Conservation (phyloP, 495 filamentous ascomycete genomes). For the Trypethelium eluteriae region DNA sequence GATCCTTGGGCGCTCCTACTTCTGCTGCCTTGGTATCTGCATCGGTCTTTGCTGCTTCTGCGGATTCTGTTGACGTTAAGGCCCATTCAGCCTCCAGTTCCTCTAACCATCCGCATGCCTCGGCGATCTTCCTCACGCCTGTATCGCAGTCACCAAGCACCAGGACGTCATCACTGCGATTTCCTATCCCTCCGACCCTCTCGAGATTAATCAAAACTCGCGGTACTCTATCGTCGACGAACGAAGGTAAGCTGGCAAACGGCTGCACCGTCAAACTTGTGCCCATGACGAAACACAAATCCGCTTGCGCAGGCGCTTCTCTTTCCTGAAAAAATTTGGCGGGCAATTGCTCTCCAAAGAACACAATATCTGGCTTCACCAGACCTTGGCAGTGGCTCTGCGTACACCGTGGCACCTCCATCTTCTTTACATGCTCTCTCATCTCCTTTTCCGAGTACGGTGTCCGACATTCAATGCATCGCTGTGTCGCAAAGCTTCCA, state of each 20-base stretch:
- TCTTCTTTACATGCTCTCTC: slow-evolving; percentile 53
- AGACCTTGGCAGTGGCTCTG: slow-evolving; percentile 59
- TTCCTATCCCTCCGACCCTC: slow-evolving; percentile 71
- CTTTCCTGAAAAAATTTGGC: slow-evolving; percentile 56
- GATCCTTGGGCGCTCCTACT: slow-evolving; percentile 27
- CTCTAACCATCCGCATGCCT: slow-evolving; percentile 74
- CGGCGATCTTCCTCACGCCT: slow-evolving; percentile 74
- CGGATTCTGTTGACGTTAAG: slow-evolving; percentile 37
- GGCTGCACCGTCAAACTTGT: slow-evolving; percentile 85
- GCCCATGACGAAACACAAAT: slow-evolving; percentile 83
- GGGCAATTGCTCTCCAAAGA: slow-evolving; percentile 77
- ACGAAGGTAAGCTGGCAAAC: slow-evolving; percentile 69
- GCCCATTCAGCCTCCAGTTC: slow-evolving; percentile 71
- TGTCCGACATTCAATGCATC: slow-evolving; percentile 78
- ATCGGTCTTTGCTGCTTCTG: slow-evolving; percentile 15
- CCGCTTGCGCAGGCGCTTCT: slow-evolving; percentile 51
- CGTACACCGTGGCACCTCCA: slow-evolving; percentile 60
- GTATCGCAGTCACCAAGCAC: slow-evolving; percentile 70
- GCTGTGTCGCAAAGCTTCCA: slow-evolving; percentile 82
- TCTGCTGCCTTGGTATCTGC: slow-evolving; percentile 23
- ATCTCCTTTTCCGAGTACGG: slow-evolving; percentile 65
- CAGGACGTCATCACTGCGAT: slow-evolving; percentile 67
- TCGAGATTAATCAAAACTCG: slow-evolving; percentile 84
- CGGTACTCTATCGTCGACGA: slow-evolving; percentile 54
- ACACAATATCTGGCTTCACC: slow-evolving; percentile 96